Base-by-base conservation (phyloP, 1,284 basidiomycete species). In the Ganoderma boninense region DNA sequence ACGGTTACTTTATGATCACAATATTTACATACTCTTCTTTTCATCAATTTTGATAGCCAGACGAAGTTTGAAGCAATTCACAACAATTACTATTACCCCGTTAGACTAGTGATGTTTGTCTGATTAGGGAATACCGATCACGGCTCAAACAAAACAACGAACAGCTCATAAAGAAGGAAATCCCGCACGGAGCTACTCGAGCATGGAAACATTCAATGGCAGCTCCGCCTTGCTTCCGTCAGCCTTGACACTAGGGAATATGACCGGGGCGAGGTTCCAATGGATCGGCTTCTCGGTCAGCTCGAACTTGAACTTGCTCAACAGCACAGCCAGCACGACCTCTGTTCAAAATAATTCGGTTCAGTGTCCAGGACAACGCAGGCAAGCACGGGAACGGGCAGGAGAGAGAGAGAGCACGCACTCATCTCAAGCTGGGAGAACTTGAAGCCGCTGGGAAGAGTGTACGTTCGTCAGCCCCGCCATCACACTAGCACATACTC, bases 131-230 rank as follows among this genome's bases (percentile, higher is more conserved):
- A n/a, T n/a, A n/a, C n/a, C n/a, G n/a, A n/a, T n/a, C n/a, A n/a
- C n/a, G n/a, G n/a, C n/a, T n/a, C n/a, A n/a, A n/a, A n/a, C n/a
- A n/a, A 35, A 35, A 7, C 35, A 7, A 35, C 4, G 35, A 35
- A 35, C 35, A 35, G 7, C 35, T 35, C 3, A 35, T 35, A n/a
- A n/a, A n/a, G n/a, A n/a, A n/a, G n/a, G n/a, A n/a, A 35, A 35
- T 35, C 35, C 35, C 7, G 35, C 35, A 35, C 35, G 4, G 35
- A 7, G 35, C 52, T 87, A 73, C 77, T 86, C 62, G 69, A 69
- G 23, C 77, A 68, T n/a, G 18, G 59, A 42, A 3, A 68, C 62
- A 35, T 64, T 68, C 62, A 68, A 35, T 18, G 67, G 67, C 54
- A 68, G 2, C 62, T 38, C 62, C 2, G 67, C 62, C 23, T 61